Base-by-base conservation (phyloP, 2,329 filamentous ascomycete genomes). In the Scedosporium dehoogii region DNA sequence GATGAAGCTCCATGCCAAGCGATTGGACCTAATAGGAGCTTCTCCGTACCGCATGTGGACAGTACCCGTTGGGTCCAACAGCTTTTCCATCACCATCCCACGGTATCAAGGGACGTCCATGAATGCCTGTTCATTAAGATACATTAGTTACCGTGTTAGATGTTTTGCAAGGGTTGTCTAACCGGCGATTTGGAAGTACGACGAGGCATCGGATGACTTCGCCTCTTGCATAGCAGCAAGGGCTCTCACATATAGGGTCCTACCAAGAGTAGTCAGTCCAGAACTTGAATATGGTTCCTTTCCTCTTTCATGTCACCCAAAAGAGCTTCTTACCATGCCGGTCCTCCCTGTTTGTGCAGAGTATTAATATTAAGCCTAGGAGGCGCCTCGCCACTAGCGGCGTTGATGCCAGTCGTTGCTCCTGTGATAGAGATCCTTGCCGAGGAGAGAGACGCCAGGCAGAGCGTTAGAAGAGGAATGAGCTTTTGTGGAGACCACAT, bases 101-200 rank as follows among this genome's bases (percentile, higher is more conserved):
- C 44, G 78, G 69, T 9, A 73, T 68, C 38, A 71, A 77, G 2
- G 79, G 79, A 66, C 72, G 69, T 33, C 75, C 76, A 64, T 78
- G 76, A 48, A 78, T 76, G 33, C 74, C 74, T 75, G 25, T 18
- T 12, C 0, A n/a, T 12, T 12, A n/a, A 59, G 3, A n/a, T 21
- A n/a, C 14, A 33, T 59, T 14, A 29, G 27, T 59, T 21, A 2
- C 57, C 53, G 18, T 27, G n/a, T 27, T 56, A 59, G 48, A 66
- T 66, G 33, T 55, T 33, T 46, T 58, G 33, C 33, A 38, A 6
- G 10, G 5, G 9, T 27, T 41, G 21, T 63, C 69, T 64, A 71
- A 79, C 81, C 81, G 58, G 73, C 70, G 63, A 84, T 70, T 62
- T 80, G 75, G 66, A 81, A 84, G 68, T 77, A 83, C 1, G 81